Conservation (phyloP, 208 protist genomes). For the Acanthamoeba lenticulata region DNA sequence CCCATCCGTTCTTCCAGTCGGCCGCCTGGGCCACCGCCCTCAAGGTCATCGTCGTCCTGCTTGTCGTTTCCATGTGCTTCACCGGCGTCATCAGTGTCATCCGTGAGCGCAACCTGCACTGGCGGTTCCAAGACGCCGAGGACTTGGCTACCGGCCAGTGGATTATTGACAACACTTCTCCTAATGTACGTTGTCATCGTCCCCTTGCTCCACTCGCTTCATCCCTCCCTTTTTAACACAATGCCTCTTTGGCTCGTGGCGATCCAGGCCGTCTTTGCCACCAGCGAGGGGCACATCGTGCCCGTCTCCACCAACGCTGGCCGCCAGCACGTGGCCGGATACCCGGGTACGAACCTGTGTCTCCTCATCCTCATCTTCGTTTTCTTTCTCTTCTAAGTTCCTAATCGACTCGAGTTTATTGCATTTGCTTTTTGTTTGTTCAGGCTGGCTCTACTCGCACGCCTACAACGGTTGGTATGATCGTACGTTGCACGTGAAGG, state of each 20-base stretch:
- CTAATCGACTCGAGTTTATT: too few relatives aligned
- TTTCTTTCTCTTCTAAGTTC: too few relatives aligned
- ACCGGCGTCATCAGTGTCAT: slow-evolving; percentile 13
- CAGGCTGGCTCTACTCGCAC: slow-evolving; percentile 50
- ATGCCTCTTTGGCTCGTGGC: neutral
- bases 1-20: slow-evolving; percentile 25
- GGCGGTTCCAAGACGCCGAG: slow-evolving; percentile 47
- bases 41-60: neutral
- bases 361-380: too few relatives aligned
- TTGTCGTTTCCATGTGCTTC: slow-evolving; percentile 14
- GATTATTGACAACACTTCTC: slow-evolving; percentile 51
- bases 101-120: slow-evolving; percentile 57
- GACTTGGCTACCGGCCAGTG: slow-evolving; percentile 41
- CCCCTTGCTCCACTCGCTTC: neutral
- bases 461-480: slow-evolving; percentile 48
- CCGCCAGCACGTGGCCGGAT: slow-evolving; percentile 19
- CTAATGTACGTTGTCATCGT: neutral
- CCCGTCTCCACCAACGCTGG: slow-evolving; percentile 46
- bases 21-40: neutral
- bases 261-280: slow-evolving; percentile 9
- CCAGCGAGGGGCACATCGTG: slow-evolving; percentile 50
- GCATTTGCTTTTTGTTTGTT: too few relatives aligned
- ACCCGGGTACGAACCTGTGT: slow-evolving; percentile 25
- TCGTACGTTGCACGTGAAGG: slow-evolving; percentile 44
- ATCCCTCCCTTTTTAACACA: neutral